Evolutionary conservation across 1,284 basidiomycete genomes (phyloP).

Genomic region (Ustilago hordei): DNA sequence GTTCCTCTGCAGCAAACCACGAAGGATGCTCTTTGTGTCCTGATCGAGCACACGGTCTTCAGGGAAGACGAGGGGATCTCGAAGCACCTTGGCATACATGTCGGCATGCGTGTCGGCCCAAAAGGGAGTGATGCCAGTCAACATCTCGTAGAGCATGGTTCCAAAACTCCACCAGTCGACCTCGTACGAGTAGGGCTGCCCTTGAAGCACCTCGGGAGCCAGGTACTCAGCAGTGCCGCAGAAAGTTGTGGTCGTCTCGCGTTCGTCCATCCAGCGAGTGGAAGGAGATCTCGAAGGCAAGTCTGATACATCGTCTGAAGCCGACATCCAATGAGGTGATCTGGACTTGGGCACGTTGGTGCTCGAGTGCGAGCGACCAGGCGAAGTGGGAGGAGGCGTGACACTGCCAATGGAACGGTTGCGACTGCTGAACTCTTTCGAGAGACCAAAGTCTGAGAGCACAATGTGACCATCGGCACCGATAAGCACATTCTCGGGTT

Average conservation of each 20-base stretch:
- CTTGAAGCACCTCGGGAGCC: constrained; percentile 97
- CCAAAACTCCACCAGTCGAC: constrained; percentile 99
- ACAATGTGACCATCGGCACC: constrained; percentile 99
- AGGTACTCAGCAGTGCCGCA: constrained; percentile 99
- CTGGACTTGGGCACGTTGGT: constrained; percentile 77
- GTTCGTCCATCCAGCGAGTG: constrained; percentile 93
- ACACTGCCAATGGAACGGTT: constrained; percentile 79
- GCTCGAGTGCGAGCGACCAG: constrained; percentile 56
- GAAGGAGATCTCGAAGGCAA: constrained; percentile 27
- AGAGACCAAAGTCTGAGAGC: constrained; percentile 98
- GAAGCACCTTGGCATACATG: constrained; percentile 91
- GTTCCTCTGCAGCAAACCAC: constrained; percentile 91
- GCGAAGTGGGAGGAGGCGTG: constrained; percentile 80
- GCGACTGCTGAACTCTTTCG: constrained; percentile 78
- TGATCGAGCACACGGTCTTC: constrained; percentile 90
- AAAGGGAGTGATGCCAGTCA: constrained; percentile 98
- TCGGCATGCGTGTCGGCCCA: constrained; percentile 92
- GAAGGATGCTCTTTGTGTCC: constrained; percentile 92
- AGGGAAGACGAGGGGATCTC: constrained; percentile 87
- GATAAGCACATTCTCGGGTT: constrained; percentile 98
- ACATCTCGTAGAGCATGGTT: constrained; percentile 99
- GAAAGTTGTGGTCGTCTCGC: constrained; percentile 98
- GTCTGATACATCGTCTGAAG: constrained; percentile 72
- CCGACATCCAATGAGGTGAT: constrained; percentile 90
- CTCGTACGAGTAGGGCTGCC: constrained; percentile 94